These are phyloP conservation scores for Boletellus deceptivus DNA, from an alignment of 1,284 basidiomycete species.

Conservation along the genomic window DNA sequence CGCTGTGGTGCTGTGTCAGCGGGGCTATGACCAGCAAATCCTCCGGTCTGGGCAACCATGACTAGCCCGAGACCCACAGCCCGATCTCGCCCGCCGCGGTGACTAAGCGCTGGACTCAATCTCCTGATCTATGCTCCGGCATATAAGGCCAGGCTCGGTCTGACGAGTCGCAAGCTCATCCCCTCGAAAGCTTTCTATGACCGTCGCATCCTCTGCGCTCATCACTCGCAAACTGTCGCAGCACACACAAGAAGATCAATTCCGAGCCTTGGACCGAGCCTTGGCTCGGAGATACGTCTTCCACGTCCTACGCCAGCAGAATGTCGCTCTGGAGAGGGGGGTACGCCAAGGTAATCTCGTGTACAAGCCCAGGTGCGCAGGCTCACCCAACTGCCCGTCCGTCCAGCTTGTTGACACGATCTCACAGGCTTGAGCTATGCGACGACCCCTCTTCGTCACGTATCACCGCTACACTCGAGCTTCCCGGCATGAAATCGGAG, in stretches of 20 bases:
- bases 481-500: constrained; percentile 34
- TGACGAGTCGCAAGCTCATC: not conserved
- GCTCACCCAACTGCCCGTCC: constrained; percentile 8
- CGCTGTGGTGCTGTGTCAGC: not conserved
- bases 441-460: constrained; percentile 33
- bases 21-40: not conserved
- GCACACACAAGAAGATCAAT: constrained; percentile 25
- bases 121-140: not conserved
- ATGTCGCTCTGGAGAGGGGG: constrained; percentile 22
- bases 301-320: constrained; percentile 27
- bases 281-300: constrained; percentile 33
- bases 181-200: constrained; percentile 19
- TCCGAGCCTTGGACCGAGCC: constrained; percentile 32
- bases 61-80: not conserved
- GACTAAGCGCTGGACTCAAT: not conserved
- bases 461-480: constrained; percentile 29
- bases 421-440: constrained; percentile 30
- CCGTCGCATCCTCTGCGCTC: constrained; percentile 14
- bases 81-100: not conserved
- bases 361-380: constrained; percentile 33
- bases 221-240: constrained; percentile 30
- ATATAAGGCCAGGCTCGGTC: not conserved
- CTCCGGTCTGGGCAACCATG: not conserved
- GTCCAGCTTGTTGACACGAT: constrained; percentile 11
- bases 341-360: constrained; percentile 30